Base-by-base conservation (phyloP, 2,329 filamentous ascomycete species). In the Fusarium newnesense region DNA sequence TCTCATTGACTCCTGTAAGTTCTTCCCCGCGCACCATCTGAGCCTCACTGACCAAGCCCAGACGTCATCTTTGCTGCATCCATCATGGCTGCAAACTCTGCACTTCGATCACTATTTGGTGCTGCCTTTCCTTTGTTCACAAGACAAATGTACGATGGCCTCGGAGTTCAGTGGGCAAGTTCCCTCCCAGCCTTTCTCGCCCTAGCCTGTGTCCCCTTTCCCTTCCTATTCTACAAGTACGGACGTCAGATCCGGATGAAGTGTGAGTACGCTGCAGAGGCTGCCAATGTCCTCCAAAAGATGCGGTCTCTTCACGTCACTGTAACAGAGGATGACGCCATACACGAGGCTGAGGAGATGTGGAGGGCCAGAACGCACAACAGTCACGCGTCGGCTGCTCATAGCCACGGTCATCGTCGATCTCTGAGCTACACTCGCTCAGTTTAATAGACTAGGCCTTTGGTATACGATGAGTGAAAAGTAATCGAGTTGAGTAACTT, bases 61-160 rank as follows among this genome's bases (percentile, higher is more conserved):
- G 67, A 69, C 18, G 50, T 69, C 1, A 34, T 69, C 2, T 69
- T 69, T 15, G 65, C 67, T 4, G 67, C 67, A 0, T 69, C 67
- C 0, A 42, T 69, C 1, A 69, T 69, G 57, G 67, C 69, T 1
- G 67, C 67, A 1, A 72, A 72, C 32, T 71, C 69, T 8, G 64
- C 60, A 0, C 54, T 72, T 1, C 43, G 69, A 5, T 72, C 68
- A 0, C 30, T 68, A 1, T 72, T 72, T 19, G 69, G 69, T 10
- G 69, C 69, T 6, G 63, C 68, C 1, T 72, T 72, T 40, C 69
- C 69, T 7, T 7, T 72, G 0, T 72, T 72, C 19, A 68, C 69
- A 5, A 28, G 39, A 3, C 69, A 69, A 11, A 72, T 72, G 69
- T 72, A 72, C 1, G 43, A 69, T 1, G 58, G 21, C 0, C 68